Evolutionary conservation across 2,329 filamentous ascomycete genomes (phyloP).

Genomic region (Lizonia empirigonia): DNA sequence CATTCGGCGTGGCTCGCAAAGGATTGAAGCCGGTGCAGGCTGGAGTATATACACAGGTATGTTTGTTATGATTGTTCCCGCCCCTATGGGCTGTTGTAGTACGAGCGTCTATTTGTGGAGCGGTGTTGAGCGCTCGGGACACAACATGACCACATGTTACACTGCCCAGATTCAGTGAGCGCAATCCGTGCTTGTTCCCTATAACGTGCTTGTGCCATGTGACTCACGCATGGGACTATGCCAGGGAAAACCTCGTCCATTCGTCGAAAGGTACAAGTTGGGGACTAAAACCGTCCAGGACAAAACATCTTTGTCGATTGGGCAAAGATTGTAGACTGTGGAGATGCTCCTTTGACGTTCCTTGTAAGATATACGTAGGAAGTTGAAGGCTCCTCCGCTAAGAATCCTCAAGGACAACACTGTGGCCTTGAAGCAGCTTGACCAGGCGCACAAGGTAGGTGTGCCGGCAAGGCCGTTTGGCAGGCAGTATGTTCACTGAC

Average conservation of each 20-base stretch:
- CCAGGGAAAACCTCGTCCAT: too few relatives aligned
- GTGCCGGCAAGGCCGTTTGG: background rate
- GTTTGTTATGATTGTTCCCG: background rate
- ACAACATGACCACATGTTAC: background rate
- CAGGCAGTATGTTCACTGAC: background rate
- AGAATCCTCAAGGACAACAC: conserved; percentile 55
- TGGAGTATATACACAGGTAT: conserved; percentile 59
- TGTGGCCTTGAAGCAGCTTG: conserved; percentile 59
- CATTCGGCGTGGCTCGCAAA: conserved; percentile 57
- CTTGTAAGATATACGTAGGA: conserved; percentile 41
- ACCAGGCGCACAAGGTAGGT: conserved; percentile 57
- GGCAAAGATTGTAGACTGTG: conserved; percentile 61
- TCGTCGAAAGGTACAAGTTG: too few relatives aligned
- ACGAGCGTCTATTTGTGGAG: background rate
- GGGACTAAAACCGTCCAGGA: conserved; percentile 25
- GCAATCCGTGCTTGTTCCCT: background rate
- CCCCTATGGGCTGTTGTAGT: background rate
- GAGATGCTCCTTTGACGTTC: conserved; percentile 59
- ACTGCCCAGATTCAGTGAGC: background rate
- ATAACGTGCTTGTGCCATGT: background rate
- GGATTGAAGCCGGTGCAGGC: conserved; percentile 50
- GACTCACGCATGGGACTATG: background rate
- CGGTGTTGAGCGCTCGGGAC: background rate
- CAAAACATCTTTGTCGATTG: conserved; percentile 54
- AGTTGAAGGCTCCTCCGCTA: background rate